A percentile compares a stretch with the other conserved stretches of the same genome.
phyloP scores from a whole-genome alignment of 1,284 basidiomycete species.

The Pseudozyma sp. region DNA sequence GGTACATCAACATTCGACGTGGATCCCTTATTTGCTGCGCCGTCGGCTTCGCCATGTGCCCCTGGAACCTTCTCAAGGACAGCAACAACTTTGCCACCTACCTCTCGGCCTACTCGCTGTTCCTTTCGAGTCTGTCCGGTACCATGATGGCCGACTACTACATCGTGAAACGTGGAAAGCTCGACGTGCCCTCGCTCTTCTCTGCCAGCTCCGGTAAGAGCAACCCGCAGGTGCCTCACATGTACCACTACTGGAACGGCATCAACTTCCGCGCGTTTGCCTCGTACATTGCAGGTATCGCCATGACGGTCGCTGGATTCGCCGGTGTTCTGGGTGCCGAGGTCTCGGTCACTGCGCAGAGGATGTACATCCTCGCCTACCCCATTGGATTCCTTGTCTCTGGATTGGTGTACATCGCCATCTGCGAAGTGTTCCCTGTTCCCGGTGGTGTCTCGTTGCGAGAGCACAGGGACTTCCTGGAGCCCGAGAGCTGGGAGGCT shows the following conservation, averaged over 20 bases:
- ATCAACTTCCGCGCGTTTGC: slow-evolving; percentile 76
- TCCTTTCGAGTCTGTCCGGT: slow-evolving; percentile 69
- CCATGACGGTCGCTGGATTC: slow-evolving; percentile 84
- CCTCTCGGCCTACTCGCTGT: slow-evolving; percentile 76
- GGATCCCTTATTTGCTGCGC: slow-evolving; percentile 83
- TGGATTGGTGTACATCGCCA: slow-evolving; percentile 55
- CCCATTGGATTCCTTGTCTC: slow-evolving; percentile 67
- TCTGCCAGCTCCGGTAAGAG: slow-evolving; percentile 55
- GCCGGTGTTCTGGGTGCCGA: slow-evolving; percentile 70
- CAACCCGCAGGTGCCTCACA: slow-evolving; percentile 36
- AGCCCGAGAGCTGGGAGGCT: slow-evolving; percentile 52
- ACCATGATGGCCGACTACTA: slow-evolving; percentile 76
- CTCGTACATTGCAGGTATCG: slow-evolving; percentile 80
- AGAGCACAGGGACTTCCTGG: slow-evolving; percentile 33
- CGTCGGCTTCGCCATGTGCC: slow-evolving; percentile 78
- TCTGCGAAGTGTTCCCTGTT: slow-evolving; percentile 54
- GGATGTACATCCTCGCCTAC: slow-evolving; percentile 69
- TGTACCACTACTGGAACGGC: slow-evolving; percentile 82
- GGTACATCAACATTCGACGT: slow-evolving; percentile 85
- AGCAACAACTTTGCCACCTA: slow-evolving; percentile 84
- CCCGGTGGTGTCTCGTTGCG: slow-evolving; percentile 23
- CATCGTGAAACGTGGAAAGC: slow-evolving; percentile 79
- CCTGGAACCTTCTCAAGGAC: slow-evolving; percentile 82
- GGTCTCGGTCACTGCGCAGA: slow-evolving; percentile 55
- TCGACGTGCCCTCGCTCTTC: slow-evolving; percentile 80